Conservation (phyloP, 208 protist genomes). For the Trypanosomatidae sp. region DNA sequence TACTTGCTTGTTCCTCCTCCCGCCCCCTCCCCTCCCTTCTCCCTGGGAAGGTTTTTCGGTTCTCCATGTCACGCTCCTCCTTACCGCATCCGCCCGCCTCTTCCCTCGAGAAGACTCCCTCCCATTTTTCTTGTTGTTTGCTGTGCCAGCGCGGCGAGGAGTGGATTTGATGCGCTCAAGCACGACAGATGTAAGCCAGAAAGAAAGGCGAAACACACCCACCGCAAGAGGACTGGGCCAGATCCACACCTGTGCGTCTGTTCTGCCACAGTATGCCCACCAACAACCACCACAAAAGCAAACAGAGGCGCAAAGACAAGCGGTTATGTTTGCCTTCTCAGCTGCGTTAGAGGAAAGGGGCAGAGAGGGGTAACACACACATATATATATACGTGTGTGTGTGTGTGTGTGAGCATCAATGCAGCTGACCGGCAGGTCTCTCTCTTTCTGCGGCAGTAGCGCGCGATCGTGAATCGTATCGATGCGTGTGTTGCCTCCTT, state of each 20-base stretch:
- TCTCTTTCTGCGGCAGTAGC: background rate
- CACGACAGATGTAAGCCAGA: background rate
- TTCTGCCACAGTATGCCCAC: background rate
- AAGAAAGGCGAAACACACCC: background rate
- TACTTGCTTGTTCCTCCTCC: background rate
- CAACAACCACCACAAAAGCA: background rate
- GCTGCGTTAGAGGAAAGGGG: background rate
- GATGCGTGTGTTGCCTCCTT: background rate
- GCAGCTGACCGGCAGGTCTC: background rate
- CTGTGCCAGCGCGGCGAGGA: background rate
- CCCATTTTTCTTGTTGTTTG: background rate
- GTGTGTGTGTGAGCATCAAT: background rate
- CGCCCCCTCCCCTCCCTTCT: background rate
- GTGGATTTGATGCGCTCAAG: background rate
- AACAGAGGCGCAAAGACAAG: background rate
- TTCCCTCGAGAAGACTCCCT: background rate
- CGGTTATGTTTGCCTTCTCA: background rate
- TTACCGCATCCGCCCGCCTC: background rate
- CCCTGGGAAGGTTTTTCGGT: background rate
- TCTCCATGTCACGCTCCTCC: background rate
- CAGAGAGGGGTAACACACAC: background rate
- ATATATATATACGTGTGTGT: no score
- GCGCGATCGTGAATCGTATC: background rate
- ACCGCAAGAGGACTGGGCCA: background rate
- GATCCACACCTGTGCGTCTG: background rate